Evolutionary conservation across 2,329 filamentous ascomycete species (phyloP), one percentile per base, ranked within the genome.

Genomic region (Ophiostoma sp.): DNA sequence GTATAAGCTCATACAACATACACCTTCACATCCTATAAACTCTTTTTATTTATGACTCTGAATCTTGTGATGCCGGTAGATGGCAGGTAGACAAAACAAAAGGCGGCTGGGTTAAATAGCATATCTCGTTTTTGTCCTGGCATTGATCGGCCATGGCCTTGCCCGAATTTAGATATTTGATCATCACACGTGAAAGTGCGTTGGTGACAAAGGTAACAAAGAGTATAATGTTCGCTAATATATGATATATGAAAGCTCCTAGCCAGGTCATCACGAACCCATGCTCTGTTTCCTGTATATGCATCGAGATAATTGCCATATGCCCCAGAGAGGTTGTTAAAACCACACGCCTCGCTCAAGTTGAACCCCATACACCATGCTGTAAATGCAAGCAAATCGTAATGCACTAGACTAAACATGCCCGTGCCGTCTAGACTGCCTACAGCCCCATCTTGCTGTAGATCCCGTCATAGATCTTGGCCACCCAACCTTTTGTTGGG

Each of bases 391-490:
- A 38, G 42, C 12, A 9, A 8, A 5, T 27, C 1, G 18, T 2
- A 27, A 27, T 27, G 27, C 27, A 2, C 27, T 27, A 27, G 27
- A 27, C 1, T 27, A 2, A 27, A 27, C 27, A 2, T 27, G 27
- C 27, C 27, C 27, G 27, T 2, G 27, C 27, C 27, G 27, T 27
- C 27, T 27, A 27, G 27, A 27, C 27, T 27, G 27, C 27, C 36
- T n/a, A n/a, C 7, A 36, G 8, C 45, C 65, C 66, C 9, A 62
- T 68, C 68, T 68, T 74, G n/a, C 72, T 73, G 70, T 78, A 93
- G 72, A 97, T 81, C 65, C 87, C 84, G 79, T 97, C 90, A 78
- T 94, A 97, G 65, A 90, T 83, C 73, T 83, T 89, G 2, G 87
- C 92, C 67, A 96, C 83, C 92, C 93, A 97, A 0, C 92, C 92